Base-by-base conservation (phyloP, 768 basidiomycete species). In the Cyclocybe cylindracea region DNA sequence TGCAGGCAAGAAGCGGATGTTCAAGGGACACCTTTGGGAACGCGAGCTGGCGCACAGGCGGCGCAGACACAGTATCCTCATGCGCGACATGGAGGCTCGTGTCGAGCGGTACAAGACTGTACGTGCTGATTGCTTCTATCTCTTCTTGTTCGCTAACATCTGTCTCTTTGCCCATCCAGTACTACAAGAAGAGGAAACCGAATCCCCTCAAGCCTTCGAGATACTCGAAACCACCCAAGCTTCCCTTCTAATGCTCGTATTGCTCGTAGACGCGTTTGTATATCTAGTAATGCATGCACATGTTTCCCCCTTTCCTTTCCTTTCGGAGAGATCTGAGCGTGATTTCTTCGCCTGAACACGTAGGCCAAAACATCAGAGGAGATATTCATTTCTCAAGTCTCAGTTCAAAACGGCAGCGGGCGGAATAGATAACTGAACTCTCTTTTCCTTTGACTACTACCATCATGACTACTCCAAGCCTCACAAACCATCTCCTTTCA, bases 21-120 rank as follows among this genome's bases (percentile, higher is more conserved):
- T 94, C 83, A 94, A 93, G 77, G 91, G 91, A n/a, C 91, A 93
- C 76, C 87, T 81, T 60, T 91, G 87, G 86, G 87, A 93, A 71
- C 80, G 88, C 34, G 64, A 71, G 57, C 75, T 73, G 58, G 75
- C 72, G 50, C 73, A 75, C 62, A 73, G 73, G 57, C 66, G 70
- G 50, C 70, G 69, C 61, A 79, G 76, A 62, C 81, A 73, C 56
- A 70, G 70, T 49, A 76, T 84, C 44, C 71, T 89, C 50, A 70
- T 91, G 77, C 78, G 82, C 60, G 80, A 84, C 64, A 91, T 91
- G 89, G 66, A 74, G 35, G 77, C 79, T 57, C 80, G 89, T 55
- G 76, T 91, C 56, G 69, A 68, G 53, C 78, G 77, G 46, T 91
- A 83, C 79, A 88, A 86, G 67, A 70, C 70, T 66, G 89, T 83